phyloP scores from a whole-genome alignment of 78 protist genomes.

The Emiliania huxleyi region DNA sequence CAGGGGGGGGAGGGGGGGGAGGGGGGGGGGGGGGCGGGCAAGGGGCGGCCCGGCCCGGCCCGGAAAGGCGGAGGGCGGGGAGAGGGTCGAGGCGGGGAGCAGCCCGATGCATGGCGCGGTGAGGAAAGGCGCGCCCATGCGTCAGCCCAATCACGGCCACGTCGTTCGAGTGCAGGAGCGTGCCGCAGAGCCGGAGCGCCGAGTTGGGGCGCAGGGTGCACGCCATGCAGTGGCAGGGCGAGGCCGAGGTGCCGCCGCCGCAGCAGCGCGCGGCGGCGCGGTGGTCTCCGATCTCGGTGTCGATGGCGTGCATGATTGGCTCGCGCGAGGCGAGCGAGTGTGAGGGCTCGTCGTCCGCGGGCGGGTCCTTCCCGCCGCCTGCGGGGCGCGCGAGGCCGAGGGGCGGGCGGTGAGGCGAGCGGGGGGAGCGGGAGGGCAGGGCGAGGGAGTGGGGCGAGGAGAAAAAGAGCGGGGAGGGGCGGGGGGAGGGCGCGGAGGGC shows the following conservation, averaged over 20 bases:
- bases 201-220: slow-evolving; percentile 8
- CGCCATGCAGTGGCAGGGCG: not conserved
- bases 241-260: not conserved
- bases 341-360: not conserved
- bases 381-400: not conserved
- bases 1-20: no score
- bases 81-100: no score
- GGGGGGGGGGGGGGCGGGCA: no score
- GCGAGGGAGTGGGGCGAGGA: no score
- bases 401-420: no score
- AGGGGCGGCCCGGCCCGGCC: no score
- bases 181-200: not conserved
- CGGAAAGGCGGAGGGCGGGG: no score
- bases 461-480: no score
- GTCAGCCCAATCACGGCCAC: not conserved
- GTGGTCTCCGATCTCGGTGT: not conserved
- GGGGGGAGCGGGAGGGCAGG: no score
- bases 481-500: no score
- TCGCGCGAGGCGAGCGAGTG: not conserved
- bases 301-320: slow-evolving; percentile 11
- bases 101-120: no score
- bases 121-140: no score
- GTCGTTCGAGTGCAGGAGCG: not conserved
- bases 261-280: not conserved
- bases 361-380: not conserved